Base-by-base conservation (phyloP, 148 eudicot genomes). In the Heliamphora exappendiculata region DNA sequence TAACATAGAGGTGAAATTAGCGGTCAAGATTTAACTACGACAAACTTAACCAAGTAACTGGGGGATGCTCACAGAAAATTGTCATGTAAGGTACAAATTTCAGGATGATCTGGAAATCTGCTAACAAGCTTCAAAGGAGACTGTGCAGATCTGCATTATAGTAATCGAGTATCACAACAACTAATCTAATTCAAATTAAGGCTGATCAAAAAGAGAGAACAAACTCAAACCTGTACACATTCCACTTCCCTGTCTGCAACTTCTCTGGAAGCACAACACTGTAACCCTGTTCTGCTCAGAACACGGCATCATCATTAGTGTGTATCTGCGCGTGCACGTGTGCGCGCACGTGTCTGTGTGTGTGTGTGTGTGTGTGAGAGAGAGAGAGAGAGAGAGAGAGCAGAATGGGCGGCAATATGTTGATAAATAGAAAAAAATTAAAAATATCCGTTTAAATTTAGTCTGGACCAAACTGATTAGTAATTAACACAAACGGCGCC, bases 181-280 rank as follows among this genome's bases (percentile, higher is more conserved):
- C 71, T 29, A 47, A 59, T 44, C 31, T 51, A n/a, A 24, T 20
- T 28, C 22, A 54, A 7, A 19, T 28, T 2, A 39, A 57, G 33
- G 36, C 7, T 64, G 19, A 64, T n/a, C 24, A 31, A 14, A 57
- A 12, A 39, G 36, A 59, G 69, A 67, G 39, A 31, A 70, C 65
- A 34, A 51, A 76, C 33, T 74, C 71, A 41, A 67, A 91, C 98
- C 98, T 88, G 90, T 94, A 88, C 14, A 94, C 98, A 83, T 94
- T 90, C 98, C 98, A 94, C 78, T 92, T 90, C 70, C 98, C 98
- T 17, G 92, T 87, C 59, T 90, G 88, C 85, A 94, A 78, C 88
- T 94, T 90, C 73, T 94, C 98, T 36, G 98, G 98, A 83, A 94
- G 96, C 78, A 91, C 81, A 49, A 85, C 93, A 80, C 98, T 90